Evolutionary conservation across 106 monocot species (phyloP), one percentile per base, ranked within the genome.

Genomic region (Platanthera zijinensis): DNA sequence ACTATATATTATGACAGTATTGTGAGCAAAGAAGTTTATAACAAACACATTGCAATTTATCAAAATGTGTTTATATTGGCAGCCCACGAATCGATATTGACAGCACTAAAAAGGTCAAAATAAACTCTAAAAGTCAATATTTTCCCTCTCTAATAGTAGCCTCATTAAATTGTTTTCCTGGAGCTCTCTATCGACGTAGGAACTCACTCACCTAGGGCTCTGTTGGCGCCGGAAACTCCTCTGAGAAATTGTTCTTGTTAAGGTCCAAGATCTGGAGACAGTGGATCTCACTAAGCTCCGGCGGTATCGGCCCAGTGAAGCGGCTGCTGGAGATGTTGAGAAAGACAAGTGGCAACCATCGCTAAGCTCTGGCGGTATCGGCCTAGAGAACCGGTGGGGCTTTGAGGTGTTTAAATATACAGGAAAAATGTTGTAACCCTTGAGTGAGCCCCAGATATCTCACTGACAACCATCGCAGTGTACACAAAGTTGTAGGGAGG

Each of bases 401-500:
- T 80, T 81, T 21, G 95, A 82, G 3, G 69, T 28, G 68, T 90
- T 88, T 8, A 69, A 14, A 77, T 90, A 92, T 1, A 87, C 49
- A 5, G 87, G 87, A 19, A 89, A 59, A 32, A 93, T 75, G 8
- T 87, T 90, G 62, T 59, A 75, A 0, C 93, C 96, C 53, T 79
- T 84, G 0, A 90, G 48, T 4, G 68, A 71, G 22, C 84, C 83
- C 96, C 96, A 96, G 3, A 57, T 73, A 3, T 7, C 45, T 10
- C 84, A 79, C 85, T 84, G 69, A 78, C 57, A 25, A 79, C 90
- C 92, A 92, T 84, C 66, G 85, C 53, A 6, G 81, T 74, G 86
- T 92, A 88, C n/a, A 82, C 57, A 75, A 95, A 95, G 66, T 77
- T 92, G 78, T 90, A 95, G 46, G 92, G 92, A 48, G 89, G 92